These are phyloP conservation scores for Monilinia laxa DNA, from an alignment of 2,329 filamentous ascomycete genomes.

Conservation along the genomic window DNA sequence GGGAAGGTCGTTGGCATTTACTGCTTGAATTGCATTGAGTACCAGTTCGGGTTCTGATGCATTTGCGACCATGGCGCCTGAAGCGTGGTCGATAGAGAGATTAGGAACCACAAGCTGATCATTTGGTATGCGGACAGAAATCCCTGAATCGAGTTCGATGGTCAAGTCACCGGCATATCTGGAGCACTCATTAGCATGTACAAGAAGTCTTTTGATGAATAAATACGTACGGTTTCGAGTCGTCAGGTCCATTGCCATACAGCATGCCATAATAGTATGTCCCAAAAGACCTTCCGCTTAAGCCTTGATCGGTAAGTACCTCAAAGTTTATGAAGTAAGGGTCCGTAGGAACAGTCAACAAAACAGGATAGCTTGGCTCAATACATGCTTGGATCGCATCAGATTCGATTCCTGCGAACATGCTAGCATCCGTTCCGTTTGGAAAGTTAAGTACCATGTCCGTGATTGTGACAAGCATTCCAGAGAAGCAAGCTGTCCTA, in stretches of 20 bases:
- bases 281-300: constrained; percentile 1
- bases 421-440: constrained; percentile 16
- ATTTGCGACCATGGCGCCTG: constrained; percentile 8
- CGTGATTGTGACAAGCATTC: constrained; percentile 18
- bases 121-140: constrained; percentile 22
- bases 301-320: background rate
- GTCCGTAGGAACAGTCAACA: background rate
- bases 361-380: constrained; percentile 8
- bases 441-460: constrained; percentile 20
- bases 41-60: constrained; percentile 11
- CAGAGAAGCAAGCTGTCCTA: constrained; percentile 1
- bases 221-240: background rate
- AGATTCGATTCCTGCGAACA: constrained; percentile 1
- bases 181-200: background rate
- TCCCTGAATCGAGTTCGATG: constrained; percentile 13
- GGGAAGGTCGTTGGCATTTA: constrained; percentile 78
- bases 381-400: constrained; percentile 11
- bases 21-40: constrained; percentile 63
- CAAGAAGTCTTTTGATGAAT: background rate
- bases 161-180: constrained; percentile 19
- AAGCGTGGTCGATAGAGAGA: background rate
- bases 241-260: background rate
- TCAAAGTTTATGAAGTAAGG: constrained; percentile 1
- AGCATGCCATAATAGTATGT: constrained; percentile 13
- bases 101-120: constrained; percentile 15